These are phyloP conservation scores for Alternaria arborescens DNA, from an alignment of 2,329 filamentous ascomycete species.

Conservation along the genomic window DNA sequence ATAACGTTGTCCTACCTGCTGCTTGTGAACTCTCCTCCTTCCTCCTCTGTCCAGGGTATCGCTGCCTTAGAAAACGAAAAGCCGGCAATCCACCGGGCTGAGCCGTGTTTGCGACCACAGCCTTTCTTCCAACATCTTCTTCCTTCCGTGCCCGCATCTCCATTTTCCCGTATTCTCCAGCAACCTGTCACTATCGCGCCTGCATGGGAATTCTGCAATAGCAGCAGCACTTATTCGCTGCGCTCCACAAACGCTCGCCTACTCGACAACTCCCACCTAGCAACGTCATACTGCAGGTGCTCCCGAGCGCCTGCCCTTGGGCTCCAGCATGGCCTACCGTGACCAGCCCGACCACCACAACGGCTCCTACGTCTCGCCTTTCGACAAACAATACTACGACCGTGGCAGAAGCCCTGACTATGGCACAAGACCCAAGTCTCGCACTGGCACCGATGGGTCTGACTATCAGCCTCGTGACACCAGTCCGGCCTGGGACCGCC, in stretches of 20 bases:
- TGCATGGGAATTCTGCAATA: constrained; percentile 34
- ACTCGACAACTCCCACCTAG: constrained; percentile 15
- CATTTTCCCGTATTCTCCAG: constrained; percentile 11
- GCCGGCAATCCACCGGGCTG: constrained; percentile 27
- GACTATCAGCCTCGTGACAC: constrained; percentile 34
- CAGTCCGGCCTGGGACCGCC: constrained; percentile 16
- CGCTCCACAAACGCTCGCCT: constrained; percentile 22
- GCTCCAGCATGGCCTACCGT: constrained; percentile 29
- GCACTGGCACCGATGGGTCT: constrained; percentile 45
- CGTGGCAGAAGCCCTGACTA: constrained; percentile 39
- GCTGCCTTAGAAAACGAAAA: constrained; percentile 25
- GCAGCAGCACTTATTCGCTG: constrained; percentile 31
- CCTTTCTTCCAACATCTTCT: constrained; percentile 9
- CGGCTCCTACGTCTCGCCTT: constrained; percentile 25
- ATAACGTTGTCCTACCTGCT: constrained; percentile 12
- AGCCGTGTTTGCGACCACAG: constrained; percentile 23
- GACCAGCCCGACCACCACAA: constrained; percentile 27
- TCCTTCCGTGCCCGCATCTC: constrained; percentile 9
- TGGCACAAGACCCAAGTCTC: constrained; percentile 27
- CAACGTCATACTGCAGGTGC: constrained; percentile 30
- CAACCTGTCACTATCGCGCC: constrained; percentile 18
- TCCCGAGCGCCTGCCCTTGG: constrained; percentile 18
- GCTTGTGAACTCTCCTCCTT: constrained; percentile 9
- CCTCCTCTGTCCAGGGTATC: constrained; percentile 13
- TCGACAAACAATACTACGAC: constrained; percentile 35